These are phyloP conservation scores for Ceratobasidium sp. DNA, from an alignment of 1,284 basidiomycete species.

Conservation along the genomic window DNA sequence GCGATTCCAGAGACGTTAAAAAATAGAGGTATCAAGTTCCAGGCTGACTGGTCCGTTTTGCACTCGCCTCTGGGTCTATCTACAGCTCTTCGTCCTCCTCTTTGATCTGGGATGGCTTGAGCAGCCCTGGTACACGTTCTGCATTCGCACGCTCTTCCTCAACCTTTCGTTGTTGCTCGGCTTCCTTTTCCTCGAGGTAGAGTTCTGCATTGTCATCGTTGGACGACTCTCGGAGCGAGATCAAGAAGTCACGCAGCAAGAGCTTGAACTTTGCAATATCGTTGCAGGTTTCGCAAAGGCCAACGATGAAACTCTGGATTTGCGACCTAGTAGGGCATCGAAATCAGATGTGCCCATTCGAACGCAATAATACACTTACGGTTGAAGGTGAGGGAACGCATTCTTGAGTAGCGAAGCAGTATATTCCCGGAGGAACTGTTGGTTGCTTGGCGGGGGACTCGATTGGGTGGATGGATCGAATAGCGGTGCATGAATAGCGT, in stretches of 20 bases:
- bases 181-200: slow-evolving; percentile 95
- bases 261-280: slow-evolving; percentile 96
- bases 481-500: slow-evolving; percentile 85
- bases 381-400: slow-evolving; percentile 92
- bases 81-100: slow-evolving; percentile 85
- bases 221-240: slow-evolving; percentile 92
- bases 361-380: slow-evolving; percentile 63
- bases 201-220: slow-evolving; percentile 84
- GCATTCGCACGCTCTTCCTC: slow-evolving; percentile 89
- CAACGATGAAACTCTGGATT: slow-evolving; percentile 83
- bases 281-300: slow-evolving; percentile 86
- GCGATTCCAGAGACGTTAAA: slow-evolving; percentile 35
- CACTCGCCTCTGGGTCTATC: slow-evolving; percentile 11
- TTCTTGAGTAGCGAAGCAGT: slow-evolving; percentile 86
- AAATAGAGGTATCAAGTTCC: slow-evolving; percentile 40
- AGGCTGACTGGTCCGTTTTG: slow-evolving; percentile 11
- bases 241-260: slow-evolving; percentile 91
- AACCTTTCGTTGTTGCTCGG: slow-evolving; percentile 75
- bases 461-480: slow-evolving; percentile 83
- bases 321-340: slow-evolving; percentile 61
- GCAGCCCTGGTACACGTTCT: slow-evolving; percentile 97
- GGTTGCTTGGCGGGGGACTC: slow-evolving; percentile 84
- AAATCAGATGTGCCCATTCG: slow-evolving; percentile 52
- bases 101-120: slow-evolving; percentile 91
- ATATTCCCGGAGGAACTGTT: slow-evolving; percentile 88